Percentiles rank a stretch among this genome's conserved stretches.
Evolutionary conservation across 2,329 filamentous ascomycete genomes (phyloP).

Genomic region (Moelleriella libera): DNA sequence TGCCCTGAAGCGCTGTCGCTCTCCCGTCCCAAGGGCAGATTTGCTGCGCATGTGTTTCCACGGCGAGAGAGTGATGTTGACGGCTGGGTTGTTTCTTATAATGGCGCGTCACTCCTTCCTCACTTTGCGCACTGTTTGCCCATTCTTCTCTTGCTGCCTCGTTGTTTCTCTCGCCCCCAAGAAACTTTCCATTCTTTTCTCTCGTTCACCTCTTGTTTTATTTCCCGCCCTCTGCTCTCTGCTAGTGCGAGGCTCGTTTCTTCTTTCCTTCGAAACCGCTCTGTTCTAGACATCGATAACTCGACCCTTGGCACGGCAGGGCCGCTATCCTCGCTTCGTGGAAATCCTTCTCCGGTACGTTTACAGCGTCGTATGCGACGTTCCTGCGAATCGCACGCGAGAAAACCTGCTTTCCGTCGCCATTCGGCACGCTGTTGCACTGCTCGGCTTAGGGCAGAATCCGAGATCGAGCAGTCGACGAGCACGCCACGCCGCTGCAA

Average conservation of each 20-base stretch:
- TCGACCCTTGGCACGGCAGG: not conserved
- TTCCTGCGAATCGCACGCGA: not conserved
- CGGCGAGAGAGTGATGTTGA: too few relatives aligned
- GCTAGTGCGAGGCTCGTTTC: not conserved
- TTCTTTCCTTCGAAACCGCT: not conserved
- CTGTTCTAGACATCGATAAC: not conserved
- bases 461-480: not conserved
- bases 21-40: not conserved
- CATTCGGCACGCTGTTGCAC: not conserved
- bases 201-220: not conserved
- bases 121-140: not conserved
- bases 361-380: not conserved
- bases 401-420: not conserved
- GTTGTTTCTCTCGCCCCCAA: not conserved
- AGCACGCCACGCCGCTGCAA: not conserved
- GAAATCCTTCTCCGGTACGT: conserved; percentile 1
- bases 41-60: too few relatives aligned
- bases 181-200: not conserved
- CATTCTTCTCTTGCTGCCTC: not conserved
- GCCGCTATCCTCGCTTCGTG: too few relatives aligned
- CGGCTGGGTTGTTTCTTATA: not conserved
- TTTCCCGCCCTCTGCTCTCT: not conserved
- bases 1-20: not conserved
- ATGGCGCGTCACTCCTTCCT: not conserved
- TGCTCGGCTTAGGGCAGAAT: not conserved